Conservation (phyloP, 2,329 filamentous ascomycete species). For the Botrytis galanthina region DNA sequence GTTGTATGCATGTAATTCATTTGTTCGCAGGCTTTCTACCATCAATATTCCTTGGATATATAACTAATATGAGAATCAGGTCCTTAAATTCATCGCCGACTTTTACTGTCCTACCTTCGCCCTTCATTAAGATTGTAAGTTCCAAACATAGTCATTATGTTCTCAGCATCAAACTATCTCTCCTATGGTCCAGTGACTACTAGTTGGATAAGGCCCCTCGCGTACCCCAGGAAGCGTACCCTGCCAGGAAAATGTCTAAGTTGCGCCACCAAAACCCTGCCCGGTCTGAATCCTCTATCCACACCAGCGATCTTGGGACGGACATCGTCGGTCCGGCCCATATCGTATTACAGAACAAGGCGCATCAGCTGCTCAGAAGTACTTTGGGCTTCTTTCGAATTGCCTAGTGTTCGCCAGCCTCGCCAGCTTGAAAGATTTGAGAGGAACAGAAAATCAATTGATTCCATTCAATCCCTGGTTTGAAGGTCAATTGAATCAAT, state of each 20-base stretch:
- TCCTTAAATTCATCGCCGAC: not conserved
- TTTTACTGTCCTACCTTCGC: not conserved
- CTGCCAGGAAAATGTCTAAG: conserved; percentile 21
- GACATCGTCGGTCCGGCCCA: conserved; percentile 28
- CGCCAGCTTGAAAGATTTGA: conserved; percentile 18
- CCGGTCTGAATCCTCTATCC: conserved; percentile 13
- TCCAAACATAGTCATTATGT: not conserved
- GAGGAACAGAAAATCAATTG: not conserved
- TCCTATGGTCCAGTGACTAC: conserved; percentile 14
- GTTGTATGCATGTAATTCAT: conserved; percentile 13
- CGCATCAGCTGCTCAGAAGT: conserved; percentile 27
- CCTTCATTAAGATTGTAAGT: conserved; percentile 16
- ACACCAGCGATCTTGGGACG: conserved; percentile 18
- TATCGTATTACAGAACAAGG: conserved; percentile 24
- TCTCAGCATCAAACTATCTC: not conserved
- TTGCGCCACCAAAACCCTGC: conserved; percentile 26
- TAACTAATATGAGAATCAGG: conserved; percentile 12
- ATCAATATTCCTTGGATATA: not conserved
- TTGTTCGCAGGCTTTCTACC: conserved; percentile 3
- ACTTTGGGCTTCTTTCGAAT: conserved; percentile 13
- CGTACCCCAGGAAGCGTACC: conserved; percentile 1
- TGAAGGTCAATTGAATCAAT: not conserved
- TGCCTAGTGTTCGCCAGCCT: conserved; percentile 26
- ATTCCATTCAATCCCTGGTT: not conserved
- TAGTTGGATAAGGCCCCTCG: not conserved